Conservation (phyloP, 108 stramenopile genomes). For the Cyclotella atomus region DNA sequence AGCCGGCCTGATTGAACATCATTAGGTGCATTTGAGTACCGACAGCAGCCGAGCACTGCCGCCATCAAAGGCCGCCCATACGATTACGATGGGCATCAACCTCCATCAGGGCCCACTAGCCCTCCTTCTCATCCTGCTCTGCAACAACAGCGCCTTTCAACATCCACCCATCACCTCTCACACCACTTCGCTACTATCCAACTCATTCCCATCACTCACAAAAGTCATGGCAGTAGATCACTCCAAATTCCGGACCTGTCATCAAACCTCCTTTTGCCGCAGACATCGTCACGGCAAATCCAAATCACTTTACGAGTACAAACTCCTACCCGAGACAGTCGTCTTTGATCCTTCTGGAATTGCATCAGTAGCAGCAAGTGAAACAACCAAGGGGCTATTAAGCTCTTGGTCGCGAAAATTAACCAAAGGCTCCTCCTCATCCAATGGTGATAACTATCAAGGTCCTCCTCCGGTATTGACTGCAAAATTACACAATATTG, state of each 20-base stretch:
- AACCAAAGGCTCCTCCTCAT: background rate
- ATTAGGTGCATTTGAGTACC: too few species aligned
- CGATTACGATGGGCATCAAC: too few species aligned
- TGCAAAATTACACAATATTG: slow-evolving; percentile 60
- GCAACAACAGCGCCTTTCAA: background rate
- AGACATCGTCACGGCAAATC: slow-evolving; percentile 82
- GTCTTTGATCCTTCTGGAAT: background rate
- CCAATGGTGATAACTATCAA: slow-evolving; percentile 58
- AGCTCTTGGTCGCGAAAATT: slow-evolving; percentile 37
- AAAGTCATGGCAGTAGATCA: slow-evolving; percentile 87
- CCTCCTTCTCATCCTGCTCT: background rate
- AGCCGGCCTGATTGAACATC: too few species aligned
- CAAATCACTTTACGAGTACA: slow-evolving; percentile 61
- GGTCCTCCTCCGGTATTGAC: slow-evolving; percentile 75
- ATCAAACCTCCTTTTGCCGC: slow-evolving; percentile 96
- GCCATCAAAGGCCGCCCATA: too few species aligned
- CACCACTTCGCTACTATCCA: too few species aligned
- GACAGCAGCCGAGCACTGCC: too few species aligned
- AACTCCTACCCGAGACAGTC: slow-evolving; percentile 60
- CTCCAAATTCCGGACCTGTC: slow-evolving; percentile 97
- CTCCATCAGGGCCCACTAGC: background rate
- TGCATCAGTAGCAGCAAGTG: background rate
- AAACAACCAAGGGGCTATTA: slow-evolving; percentile 19
- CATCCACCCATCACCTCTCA: background rate
- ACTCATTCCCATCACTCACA: background rate